Evolutionary conservation across 257 asterid genomes (phyloP), one percentile per base, ranked within the genome.

Genomic region (Apocynum venetum): DNA sequence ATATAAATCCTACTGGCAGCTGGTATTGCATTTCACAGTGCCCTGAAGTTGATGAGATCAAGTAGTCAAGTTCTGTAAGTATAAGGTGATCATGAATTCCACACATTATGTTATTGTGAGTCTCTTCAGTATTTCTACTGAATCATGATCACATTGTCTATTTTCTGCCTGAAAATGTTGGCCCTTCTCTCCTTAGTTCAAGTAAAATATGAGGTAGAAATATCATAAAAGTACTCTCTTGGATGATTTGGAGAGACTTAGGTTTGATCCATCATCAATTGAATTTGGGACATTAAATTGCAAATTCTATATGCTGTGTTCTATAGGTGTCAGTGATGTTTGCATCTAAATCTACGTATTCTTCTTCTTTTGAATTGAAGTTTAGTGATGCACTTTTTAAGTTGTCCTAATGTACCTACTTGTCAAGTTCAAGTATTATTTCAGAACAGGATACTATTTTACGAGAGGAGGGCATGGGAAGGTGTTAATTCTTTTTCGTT

Each of bases 51-150:
- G 4, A 41, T 40, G 49, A 66, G 31, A 43, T 17, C 51, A 17
- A 17, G 35, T 40, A 41, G 47, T 41, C 25, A 11, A 43, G 11
- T 43, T 19, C 35, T 17, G 8, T 68, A 41, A 36, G 72, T 8
- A 67, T 8, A 68, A 43, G 36, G 73, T 19, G 53, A 68, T 68
- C 73, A 8, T 68, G 73, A 68, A n/a, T 68, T 43, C 52, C 73
- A 19, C 15, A 41, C 7, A 19, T 68, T 68, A 8, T 40, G 3
- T 7, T 20, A 43, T 44, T 68, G 15, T 14, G n/a, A 35, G 46
- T 35, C 5, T 35, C 44, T 12, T 31, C 15, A 9, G 67, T 61
- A 31, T 31, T 25, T 0, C 10, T 61, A 25, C 13, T 36, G 46
- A 64, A 63, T 12, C 70, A 38, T 3, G 47, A 13, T 4, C 47